Evolutionary conservation across 1,284 basidiomycete genomes (phyloP).

Genomic region (Marasmius fiardii): DNA sequence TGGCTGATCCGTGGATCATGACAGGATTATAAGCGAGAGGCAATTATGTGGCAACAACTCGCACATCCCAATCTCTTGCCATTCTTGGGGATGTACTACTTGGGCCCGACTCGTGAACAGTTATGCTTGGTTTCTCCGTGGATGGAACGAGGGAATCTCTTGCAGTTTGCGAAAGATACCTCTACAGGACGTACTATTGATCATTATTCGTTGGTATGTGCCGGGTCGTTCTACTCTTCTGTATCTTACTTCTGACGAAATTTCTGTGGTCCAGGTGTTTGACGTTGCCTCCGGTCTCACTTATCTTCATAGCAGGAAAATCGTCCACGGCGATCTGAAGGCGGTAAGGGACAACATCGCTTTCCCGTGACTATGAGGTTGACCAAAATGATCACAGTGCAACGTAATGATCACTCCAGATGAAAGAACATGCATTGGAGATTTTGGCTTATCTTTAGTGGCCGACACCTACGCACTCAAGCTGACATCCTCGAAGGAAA

Average conservation of each 20-base stretch:
- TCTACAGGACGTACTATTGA: constrained; percentile 14
- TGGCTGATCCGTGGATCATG: too few relatives aligned
- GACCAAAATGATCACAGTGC: background rate
- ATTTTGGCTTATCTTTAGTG: constrained; percentile 31
- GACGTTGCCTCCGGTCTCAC: constrained; percentile 30
- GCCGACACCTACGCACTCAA: constrained; percentile 7
- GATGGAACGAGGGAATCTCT: constrained; percentile 32
- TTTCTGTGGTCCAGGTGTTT: constrained; percentile 13
- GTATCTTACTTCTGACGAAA: background rate
- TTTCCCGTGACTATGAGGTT: too few relatives aligned
- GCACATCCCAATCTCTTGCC: background rate
- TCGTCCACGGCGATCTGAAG: constrained; percentile 38
- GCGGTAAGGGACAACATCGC: constrained; percentile 26
- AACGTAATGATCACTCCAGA: constrained; percentile 23
- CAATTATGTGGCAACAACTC: constrained; percentile 1
- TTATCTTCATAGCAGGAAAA: constrained; percentile 29
- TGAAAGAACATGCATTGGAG: constrained; percentile 26
- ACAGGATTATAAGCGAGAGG: background rate
- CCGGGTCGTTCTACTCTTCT: too few relatives aligned
- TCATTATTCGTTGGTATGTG: constrained; percentile 21
- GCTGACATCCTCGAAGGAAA: background rate
- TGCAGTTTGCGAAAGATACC: constrained; percentile 18
- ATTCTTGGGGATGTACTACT: background rate
- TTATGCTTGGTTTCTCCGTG: constrained; percentile 22
- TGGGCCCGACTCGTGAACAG: background rate